Percentiles rank a stretch among this genome's conserved stretches.
These are phyloP conservation scores for Zopfia rhizophila DNA, from an alignment of 2,329 filamentous ascomycete species.

Conservation along the genomic window DNA sequence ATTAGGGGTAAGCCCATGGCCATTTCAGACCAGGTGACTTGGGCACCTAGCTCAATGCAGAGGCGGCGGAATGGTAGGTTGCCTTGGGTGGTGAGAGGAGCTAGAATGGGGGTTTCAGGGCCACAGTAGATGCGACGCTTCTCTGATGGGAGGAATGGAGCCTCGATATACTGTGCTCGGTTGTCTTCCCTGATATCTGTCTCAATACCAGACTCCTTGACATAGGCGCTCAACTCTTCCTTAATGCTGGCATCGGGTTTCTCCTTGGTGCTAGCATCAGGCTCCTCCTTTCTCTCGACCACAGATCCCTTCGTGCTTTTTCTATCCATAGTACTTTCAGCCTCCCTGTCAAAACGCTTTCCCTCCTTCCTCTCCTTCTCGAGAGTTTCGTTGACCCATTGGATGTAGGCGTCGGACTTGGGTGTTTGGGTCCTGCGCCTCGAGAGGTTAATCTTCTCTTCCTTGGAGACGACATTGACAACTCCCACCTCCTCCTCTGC, in stretches of 20 bases:
- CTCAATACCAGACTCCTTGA: conserved; percentile 27
- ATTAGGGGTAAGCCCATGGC: conserved; percentile 90
- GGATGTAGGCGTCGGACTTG: conserved; percentile 78
- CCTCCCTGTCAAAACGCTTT: conserved; percentile 39
- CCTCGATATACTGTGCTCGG: conserved; percentile 83
- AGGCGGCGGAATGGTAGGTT: conserved; percentile 94
- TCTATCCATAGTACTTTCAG: conserved; percentile 45
- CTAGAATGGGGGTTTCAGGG: conserved; percentile 90
- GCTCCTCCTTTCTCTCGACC: conserved; percentile 4
- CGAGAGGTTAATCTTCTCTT: conserved; percentile 78
- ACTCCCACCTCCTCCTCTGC: conserved; percentile 67
- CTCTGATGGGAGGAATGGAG: conserved; percentile 89
- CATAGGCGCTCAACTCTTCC: conserved; percentile 27
- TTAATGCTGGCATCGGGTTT: conserved; percentile 35
- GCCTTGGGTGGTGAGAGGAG: conserved; percentile 94
- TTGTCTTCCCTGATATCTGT: conserved; percentile 67
- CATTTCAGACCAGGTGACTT: conserved; percentile 98
- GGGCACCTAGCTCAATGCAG: conserved; percentile 87
- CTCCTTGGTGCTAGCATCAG: conserved; percentile 29
- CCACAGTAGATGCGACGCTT: conserved; percentile 96
- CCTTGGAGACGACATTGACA: conserved; percentile 76
- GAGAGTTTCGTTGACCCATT: conserved; percentile 78
- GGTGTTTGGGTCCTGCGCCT: conserved; percentile 76
- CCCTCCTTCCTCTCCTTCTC: conserved; percentile 47
- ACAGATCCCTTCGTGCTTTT: conserved; percentile 40